Conservation (phyloP, 2,329 filamentous ascomycete species). For the Colletotrichum noveboracense region DNA sequence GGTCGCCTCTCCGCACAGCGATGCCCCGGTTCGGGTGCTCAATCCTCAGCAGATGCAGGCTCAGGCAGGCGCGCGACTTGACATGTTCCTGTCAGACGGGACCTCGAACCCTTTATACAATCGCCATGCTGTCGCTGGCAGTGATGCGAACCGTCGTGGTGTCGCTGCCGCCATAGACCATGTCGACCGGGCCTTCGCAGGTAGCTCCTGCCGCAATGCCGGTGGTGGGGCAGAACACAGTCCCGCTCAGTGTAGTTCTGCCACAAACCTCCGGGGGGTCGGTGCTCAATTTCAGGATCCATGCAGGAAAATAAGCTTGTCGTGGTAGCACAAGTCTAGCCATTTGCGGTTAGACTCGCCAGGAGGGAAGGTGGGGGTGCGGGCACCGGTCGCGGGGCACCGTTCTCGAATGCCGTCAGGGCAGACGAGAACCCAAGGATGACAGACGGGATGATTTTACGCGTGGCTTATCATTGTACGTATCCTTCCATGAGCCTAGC, state of each 20-base stretch:
- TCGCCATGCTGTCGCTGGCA: no score
- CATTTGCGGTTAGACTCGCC: no score
- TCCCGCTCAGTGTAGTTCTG: no score
- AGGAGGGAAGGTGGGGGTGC: no score
- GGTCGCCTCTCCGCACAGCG: no score
- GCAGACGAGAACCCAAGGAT: background rate
- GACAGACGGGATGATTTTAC: background rate
- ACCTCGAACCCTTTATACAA: background rate
- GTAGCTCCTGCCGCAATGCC: accelerated
- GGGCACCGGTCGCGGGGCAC: no score
- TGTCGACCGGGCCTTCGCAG: background rate
- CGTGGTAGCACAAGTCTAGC: no score
- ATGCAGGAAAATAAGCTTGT: no score
- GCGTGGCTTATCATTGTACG: background rate
- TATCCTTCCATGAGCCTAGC: background rate
- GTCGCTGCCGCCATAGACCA: background rate
- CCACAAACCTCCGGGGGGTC: background rate
- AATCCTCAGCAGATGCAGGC: background rate
- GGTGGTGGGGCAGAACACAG: no score
- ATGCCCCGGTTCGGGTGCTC: accelerated
- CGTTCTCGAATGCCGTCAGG: no score
- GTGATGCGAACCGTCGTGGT: background rate
- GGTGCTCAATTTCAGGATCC: background rate
- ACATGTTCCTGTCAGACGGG: background rate
- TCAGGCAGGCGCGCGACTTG: background rate